Base-by-base conservation (phyloP, 331 rosid genomes). In the Quercus tomentella region DNA sequence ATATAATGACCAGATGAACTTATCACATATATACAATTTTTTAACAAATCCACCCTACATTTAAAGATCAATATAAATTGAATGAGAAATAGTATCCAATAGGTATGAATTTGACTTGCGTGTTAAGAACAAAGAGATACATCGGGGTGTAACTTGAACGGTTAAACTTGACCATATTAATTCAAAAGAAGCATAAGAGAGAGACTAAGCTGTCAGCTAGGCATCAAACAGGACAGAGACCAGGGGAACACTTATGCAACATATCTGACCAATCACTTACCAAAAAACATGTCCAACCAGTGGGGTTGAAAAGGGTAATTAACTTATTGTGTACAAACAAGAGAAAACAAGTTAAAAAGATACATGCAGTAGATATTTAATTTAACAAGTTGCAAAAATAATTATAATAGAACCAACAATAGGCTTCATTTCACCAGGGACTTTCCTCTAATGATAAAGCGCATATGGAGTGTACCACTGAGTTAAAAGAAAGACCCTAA, bases 241-340 rank as follows among this genome's bases (percentile, higher is more conserved):
- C 71, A 57, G 81, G 71, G 81, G 71, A 70, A 77, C 60, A 78
- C 76, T 75, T n/a, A 75, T 37, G 49, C 8, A 33, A 70, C 10
- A 57, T 41, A 56, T 18, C 68, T 28, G 51, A 70, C 56, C 70
- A 37, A 0, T 22, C 45, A 2, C 45, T 41, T 41, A 41, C 12
- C 45, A 8, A 41, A 41, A 41, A 41, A 41, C 45, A 41, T 41
- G 12, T 41, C 12, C 1, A 0, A 41, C 45, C 3, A 0, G 12
- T 41, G 63, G 28, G 1, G 28, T 57, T 57, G 14, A 56, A 57
- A 21, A 57, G 63, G 15, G 26, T 57, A 17, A 57, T 57, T 57
- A 21, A 57, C 8, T 57, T n/a, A 57, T 57, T 57, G 21, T 8
- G 26, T 28, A 57, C 63, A 57, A 57, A 57, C 4, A 57, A 57